phyloP scores from a whole-genome alignment of 176 grass and related monocot genomes.

The Puya raimondii region DNA sequence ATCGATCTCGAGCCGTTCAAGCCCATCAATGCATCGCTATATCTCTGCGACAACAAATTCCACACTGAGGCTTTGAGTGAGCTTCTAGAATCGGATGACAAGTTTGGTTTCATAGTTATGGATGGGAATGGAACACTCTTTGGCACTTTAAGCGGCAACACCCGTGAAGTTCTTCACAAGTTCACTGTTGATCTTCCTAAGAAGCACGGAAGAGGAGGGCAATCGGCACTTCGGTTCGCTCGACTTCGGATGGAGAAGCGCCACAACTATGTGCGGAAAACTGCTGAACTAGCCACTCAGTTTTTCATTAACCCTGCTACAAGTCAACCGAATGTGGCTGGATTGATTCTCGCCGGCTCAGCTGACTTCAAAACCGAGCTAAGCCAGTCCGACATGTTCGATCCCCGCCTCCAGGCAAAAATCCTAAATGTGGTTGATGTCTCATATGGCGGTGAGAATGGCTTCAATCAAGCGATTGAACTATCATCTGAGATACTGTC shows the following conservation, averaged over 20 bases:
- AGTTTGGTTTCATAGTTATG: constrained; percentile 40
- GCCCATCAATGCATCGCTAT: constrained; percentile 32
- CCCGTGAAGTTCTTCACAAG: constrained; percentile 28
- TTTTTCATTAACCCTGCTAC: constrained; percentile 35
- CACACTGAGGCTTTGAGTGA: constrained; percentile 34
- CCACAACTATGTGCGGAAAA: constrained; percentile 30
- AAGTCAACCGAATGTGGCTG: constrained; percentile 34
- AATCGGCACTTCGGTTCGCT: constrained; percentile 32
- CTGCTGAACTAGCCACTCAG: constrained; percentile 27
- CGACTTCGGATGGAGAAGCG: constrained; percentile 39
- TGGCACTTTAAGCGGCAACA: constrained; percentile 35
- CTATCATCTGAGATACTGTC: constrained; percentile 27
- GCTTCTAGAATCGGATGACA: constrained; percentile 36
- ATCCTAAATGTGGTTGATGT: constrained; percentile 38
- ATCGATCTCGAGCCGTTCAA: constrained; percentile 34
- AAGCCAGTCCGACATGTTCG: constrained; percentile 38
- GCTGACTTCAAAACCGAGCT: constrained; percentile 39
- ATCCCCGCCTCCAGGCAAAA: constrained; percentile 24
- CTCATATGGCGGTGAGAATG: constrained; percentile 37
- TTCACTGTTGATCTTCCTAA: constrained; percentile 40
- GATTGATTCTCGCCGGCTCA: constrained; percentile 38
- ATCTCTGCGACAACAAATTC: constrained; percentile 43
- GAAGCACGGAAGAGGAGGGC: constrained; percentile 39
- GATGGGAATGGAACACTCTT: constrained; percentile 35
- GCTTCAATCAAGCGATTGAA: constrained; percentile 39